phyloP scores from a whole-genome alignment of 148 eudicot genomes.

The Heliosperma pusillum region DNA sequence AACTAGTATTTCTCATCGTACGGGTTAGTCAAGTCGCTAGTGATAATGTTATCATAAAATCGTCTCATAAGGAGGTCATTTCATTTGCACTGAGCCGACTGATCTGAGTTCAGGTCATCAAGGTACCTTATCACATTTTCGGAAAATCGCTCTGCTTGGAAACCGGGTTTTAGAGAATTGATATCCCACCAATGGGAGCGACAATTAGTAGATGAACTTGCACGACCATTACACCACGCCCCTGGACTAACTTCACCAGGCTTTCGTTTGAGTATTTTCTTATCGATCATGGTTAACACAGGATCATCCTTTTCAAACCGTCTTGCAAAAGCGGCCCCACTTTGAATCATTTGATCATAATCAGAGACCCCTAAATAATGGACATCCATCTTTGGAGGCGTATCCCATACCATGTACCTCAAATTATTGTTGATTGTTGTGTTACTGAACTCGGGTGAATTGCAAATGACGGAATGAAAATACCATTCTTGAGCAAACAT shows the following conservation, averaged over 20 bases:
- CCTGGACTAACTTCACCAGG: constrained; percentile 63
- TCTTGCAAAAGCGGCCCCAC: constrained; percentile 92
- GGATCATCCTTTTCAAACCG: constrained; percentile 61
- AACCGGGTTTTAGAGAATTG: constrained; percentile 59
- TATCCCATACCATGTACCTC: constrained; percentile 93
- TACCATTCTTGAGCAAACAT: constrained; percentile 83
- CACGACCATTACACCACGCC: constrained; percentile 79
- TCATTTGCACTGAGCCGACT: constrained; percentile 69
- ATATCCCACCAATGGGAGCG: constrained; percentile 81
- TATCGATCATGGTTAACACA: constrained; percentile 65
- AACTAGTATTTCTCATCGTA: background rate
- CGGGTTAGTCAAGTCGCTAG: too few species aligned
- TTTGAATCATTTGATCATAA: constrained; percentile 66
- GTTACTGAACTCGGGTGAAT: constrained; percentile 73
- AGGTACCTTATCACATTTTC: constrained; percentile 47
- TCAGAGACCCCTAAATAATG: constrained; percentile 52
- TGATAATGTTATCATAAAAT: background rate
- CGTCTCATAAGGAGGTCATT: constrained; percentile 12
- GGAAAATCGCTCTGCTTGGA: constrained; percentile 49
- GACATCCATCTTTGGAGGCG: constrained; percentile 94
- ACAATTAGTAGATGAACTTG: constrained; percentile 56
- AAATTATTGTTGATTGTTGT: constrained; percentile 74
- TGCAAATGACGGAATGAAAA: constrained; percentile 85
- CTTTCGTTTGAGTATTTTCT: constrained; percentile 64
- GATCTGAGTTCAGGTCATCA: constrained; percentile 46